phyloP scores from a whole-genome alignment of 2,329 filamentous ascomycete species.

The Nemania bipapillata region DNA sequence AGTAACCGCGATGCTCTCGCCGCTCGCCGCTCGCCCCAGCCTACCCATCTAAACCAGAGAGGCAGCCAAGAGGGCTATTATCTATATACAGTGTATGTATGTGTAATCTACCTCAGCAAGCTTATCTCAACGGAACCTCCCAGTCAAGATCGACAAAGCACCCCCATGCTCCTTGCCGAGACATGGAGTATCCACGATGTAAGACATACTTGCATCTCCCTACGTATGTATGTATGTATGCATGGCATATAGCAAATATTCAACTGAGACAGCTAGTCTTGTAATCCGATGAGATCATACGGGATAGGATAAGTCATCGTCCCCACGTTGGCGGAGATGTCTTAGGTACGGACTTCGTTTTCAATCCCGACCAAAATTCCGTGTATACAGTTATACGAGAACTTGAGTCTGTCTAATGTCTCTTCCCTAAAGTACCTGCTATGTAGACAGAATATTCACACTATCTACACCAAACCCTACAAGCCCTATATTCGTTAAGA shows the following conservation, averaged over 20 bases:
- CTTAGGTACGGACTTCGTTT: neutral
- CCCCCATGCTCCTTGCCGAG: conserved; percentile 12
- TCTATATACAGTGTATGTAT: no score
- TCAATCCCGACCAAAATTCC: neutral
- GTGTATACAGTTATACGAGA: no score
- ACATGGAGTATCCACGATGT: conserved; percentile 4
- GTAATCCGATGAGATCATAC: neutral
- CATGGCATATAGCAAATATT: neutral
- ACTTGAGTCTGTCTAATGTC: no score
- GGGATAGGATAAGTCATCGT: neutral
- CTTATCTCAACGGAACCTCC: neutral
- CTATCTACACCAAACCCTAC: no score
- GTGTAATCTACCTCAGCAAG: no score
- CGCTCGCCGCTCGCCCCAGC: no score
- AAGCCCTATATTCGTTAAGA: no score
- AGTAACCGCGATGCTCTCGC: neutral
- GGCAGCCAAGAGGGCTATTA: conserved; percentile 19
- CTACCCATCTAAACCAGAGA: neutral
- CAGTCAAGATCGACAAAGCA: conserved; percentile 2
- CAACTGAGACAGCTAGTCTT: neutral
- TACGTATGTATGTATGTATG: conserved; percentile 7
- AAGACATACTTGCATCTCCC: conserved; percentile 8
- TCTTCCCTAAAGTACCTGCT: no score
- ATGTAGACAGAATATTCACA: no score
- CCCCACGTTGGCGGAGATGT: neutral